Evolutionary conservation across 257 asterid genomes (phyloP), one percentile per base, ranked within the genome.

Genomic region (Nicotiana attenuata): DNA sequence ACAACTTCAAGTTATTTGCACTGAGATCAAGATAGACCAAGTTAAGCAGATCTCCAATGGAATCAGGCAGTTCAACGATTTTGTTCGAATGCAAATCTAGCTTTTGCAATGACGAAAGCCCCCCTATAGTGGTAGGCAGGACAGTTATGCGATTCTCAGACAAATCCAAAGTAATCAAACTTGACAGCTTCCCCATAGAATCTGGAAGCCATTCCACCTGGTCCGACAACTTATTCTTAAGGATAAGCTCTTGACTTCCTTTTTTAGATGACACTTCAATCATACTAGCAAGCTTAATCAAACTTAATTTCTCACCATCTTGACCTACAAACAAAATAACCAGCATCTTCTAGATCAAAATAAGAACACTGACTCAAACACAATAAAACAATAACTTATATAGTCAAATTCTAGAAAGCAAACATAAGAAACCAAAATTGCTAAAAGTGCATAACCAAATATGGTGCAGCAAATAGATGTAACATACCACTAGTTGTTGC

Each of bases 171-270:
- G 90, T 83, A 80, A 86, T 85, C 90, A 93, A 87, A 82, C 89
- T 85, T 10, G 95, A 86, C 20, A 95, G 91, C 87, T 95, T 95
- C 85, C 99, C 94, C 60, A 95, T 84, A 7, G 98, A 93, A 91
- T 95, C 99, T 17, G 99, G 99, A 85, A 95, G 91, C 99, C 99
- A 95, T 50, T 93, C 97, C 13, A 93, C 84, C 69, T 93, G 99
- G 26, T 95, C 99, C 9, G 90, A 82, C 86, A 95, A 87, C 81
- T 85, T 93, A 29, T 87, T 92, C 66, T 77, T 86, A 38, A 95
- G 94, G 59, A 61, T 86, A 31, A 95, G 91, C 76, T 93, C 91
- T 75, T 67, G 81, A 53, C 88, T 92, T 81, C 92, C 97, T 84
- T 91, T 95, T 92, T 93, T 95, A 1, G 96, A 92, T 17, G 94